Evolutionary conservation across 495 filamentous ascomycete species (phyloP), one percentile per base, ranked within the genome.

Genomic region (Aspergillus ostianus): DNA sequence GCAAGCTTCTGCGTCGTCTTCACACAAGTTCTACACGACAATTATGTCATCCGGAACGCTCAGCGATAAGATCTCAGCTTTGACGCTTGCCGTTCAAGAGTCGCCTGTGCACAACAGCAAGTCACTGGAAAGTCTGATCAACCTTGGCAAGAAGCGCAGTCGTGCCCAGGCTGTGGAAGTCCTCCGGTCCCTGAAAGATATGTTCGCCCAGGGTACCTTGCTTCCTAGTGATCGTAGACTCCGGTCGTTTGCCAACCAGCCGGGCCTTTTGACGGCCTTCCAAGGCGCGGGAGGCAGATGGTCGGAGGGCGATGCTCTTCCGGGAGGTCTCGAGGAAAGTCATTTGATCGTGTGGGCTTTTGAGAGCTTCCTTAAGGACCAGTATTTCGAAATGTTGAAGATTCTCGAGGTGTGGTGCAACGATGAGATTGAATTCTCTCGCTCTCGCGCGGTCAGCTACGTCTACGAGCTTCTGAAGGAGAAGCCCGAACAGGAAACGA

Each of bases 401-500:
- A 85, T 92, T 46, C 80, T 98, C 7, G 94, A 98, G 66, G 79
- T 82, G 19, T 95, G 95, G 89, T 96, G 89, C 65, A 89, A 87
- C 52, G 94, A 98, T 66, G 93, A 97, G 73, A 87, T 98, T 46
- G 90, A 92, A 65, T 97, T 92, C 71, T 90, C 95, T 17, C 84
- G 93, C 57, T 87, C 85, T 19, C 86, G 91, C 58, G 90, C 93
- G 15, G 78, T 98, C 17, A 92, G 90, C 52, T 93, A 93, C 55
- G 87, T 97, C 30, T 97, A 84, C 66, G 91, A 94, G 62, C 79
- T 98, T 15, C 80, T 98, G 30, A 91, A 89, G 70, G 92, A 94
- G 72, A 98, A 97, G 73, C 94, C 94, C 1, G 94, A 98, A 72
- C 95, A 98, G 69, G 94, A 98, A 73, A 87, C 92, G 36, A 98